Percentiles rank a stretch among this genome's conserved stretches.
Evolutionary conservation across 352 stramenopile species (phyloP).

Genomic region (Thalassiosira hispida): DNA sequence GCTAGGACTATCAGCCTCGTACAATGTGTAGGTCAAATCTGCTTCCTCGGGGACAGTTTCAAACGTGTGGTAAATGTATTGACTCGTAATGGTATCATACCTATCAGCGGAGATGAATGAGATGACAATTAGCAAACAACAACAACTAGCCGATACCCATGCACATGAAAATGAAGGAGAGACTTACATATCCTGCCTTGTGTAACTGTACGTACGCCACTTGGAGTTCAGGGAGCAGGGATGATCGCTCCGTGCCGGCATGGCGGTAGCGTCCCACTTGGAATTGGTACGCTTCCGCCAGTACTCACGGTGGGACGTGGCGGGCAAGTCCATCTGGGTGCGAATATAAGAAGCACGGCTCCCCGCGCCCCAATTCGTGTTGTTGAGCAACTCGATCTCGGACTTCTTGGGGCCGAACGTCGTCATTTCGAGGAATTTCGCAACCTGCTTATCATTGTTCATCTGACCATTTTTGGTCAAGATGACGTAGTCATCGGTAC

Average conservation of each 20-base stretch:
- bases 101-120: no score
- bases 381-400: conserved; percentile 51
- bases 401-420: conserved; percentile 62
- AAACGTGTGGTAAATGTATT: conserved; percentile 33
- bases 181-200: conserved; percentile 29
- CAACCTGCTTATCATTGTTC: conserved; percentile 35
- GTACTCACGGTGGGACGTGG: conserved; percentile 53
- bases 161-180: no score
- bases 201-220: conserved; percentile 59
- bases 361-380: conserved; percentile 15
- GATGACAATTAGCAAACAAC: no score
- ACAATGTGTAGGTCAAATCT: conserved; percentile 37
- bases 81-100: background rate
- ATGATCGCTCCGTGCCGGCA: conserved; percentile 44
- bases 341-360: conserved; percentile 34
- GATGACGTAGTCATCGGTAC: conserved; percentile 48
- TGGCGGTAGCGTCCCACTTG: conserved; percentile 40
- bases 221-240: conserved; percentile 48
- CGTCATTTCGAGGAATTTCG: conserved; percentile 66
- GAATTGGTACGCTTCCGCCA: conserved; percentile 43
- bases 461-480: conserved; percentile 34
- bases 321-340: conserved; percentile 43
- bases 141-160: no score
- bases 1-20: conserved; percentile 42
- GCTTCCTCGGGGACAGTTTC: conserved; percentile 43